These are phyloP conservation scores for Blastobotrys attinorum DNA, from an alignment of 805 yeast species.

Conservation along the genomic window DNA sequence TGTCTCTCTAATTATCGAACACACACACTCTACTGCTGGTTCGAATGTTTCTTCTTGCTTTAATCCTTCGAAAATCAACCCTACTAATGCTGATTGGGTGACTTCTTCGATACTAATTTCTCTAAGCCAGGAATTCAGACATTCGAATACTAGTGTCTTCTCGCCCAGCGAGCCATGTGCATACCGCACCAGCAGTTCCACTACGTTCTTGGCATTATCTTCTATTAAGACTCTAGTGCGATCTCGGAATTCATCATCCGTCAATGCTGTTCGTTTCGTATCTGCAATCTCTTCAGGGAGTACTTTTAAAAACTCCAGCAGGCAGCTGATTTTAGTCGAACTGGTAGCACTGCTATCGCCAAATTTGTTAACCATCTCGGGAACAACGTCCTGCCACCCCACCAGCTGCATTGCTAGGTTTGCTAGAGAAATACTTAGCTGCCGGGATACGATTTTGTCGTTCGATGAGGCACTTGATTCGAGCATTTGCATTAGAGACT, in stretches of 20 bases:
- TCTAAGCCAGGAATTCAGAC: constrained; percentile 83
- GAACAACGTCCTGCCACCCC: constrained; percentile 63
- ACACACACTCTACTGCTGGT: constrained; percentile 78
- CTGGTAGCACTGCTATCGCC: background rate
- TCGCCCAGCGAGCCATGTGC: constrained; percentile 33
- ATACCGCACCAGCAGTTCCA: constrained; percentile 52
- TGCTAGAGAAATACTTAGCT: constrained; percentile 73
- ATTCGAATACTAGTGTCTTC: constrained; percentile 49
- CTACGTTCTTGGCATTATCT: constrained; percentile 59
- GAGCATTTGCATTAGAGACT: constrained; percentile 54
- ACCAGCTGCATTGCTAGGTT: constrained; percentile 72
- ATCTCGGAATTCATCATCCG: constrained; percentile 67
- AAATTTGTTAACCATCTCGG: constrained; percentile 47
- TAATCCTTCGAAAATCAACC: constrained; percentile 58
- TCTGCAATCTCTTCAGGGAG: constrained; percentile 88
- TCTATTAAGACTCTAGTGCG: constrained; percentile 59
- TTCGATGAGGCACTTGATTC: constrained; percentile 32
- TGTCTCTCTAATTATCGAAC: constrained; percentile 74
- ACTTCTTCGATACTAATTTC: constrained; percentile 73
- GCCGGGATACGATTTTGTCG: constrained; percentile 63
- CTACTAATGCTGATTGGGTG: constrained; percentile 56
- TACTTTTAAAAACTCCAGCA: constrained; percentile 75
- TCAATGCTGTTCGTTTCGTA: constrained; percentile 64
- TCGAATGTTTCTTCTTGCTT: constrained; percentile 62
- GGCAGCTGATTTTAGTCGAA: constrained; percentile 33